Evolutionary conservation across 352 stramenopile species (phyloP).

Genomic region (Phytophthora crassamura): DNA sequence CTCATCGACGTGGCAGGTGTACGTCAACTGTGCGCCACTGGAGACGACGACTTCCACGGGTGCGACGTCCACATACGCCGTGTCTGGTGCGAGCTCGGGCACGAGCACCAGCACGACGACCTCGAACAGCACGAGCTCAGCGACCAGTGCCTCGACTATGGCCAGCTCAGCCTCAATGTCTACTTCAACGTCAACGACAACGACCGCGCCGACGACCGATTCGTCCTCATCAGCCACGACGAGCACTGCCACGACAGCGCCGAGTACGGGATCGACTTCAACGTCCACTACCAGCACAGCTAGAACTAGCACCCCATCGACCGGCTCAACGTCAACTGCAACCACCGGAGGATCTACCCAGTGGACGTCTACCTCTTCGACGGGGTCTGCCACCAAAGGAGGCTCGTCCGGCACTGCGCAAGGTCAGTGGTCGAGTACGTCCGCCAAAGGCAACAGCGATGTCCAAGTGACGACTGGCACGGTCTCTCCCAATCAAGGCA

Average conservation of each 20-base stretch:
- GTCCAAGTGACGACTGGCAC: slow-evolving; percentile 28
- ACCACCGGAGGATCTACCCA: slow-evolving; percentile 14
- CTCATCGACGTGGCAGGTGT: slow-evolving; percentile 52
- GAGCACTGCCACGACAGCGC: slow-evolving; percentile 19
- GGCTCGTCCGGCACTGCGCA: slow-evolving; percentile 14
- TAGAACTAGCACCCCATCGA: no score
- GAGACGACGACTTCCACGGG: slow-evolving; percentile 24
- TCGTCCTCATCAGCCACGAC: slow-evolving; percentile 18
- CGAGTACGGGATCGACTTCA: slow-evolving; percentile 8
- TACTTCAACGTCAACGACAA: slow-evolving; percentile 11
- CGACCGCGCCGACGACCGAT: slow-evolving; percentile 18
- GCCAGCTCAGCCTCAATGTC: slow-evolving; percentile 11
- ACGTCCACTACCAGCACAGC: background rate
- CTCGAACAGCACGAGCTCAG: slow-evolving; percentile 14
- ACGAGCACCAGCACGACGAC: slow-evolving; percentile 24
- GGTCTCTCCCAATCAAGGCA: slow-evolving; percentile 19
- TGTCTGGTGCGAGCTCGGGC: slow-evolving; percentile 14
- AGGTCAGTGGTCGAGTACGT: slow-evolving; percentile 13
- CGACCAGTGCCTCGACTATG: slow-evolving; percentile 11
- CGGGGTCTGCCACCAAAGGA: slow-evolving; percentile 15
- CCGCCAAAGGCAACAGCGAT: slow-evolving; percentile 17
- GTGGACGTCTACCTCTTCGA: slow-evolving; percentile 8
- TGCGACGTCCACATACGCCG: slow-evolving; percentile 20
- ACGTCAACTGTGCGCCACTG: slow-evolving; percentile 41
- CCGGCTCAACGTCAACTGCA: background rate